Evolutionary conservation across 768 basidiomycete genomes (phyloP).

Genomic region (Kwoniella heveanensis): DNA sequence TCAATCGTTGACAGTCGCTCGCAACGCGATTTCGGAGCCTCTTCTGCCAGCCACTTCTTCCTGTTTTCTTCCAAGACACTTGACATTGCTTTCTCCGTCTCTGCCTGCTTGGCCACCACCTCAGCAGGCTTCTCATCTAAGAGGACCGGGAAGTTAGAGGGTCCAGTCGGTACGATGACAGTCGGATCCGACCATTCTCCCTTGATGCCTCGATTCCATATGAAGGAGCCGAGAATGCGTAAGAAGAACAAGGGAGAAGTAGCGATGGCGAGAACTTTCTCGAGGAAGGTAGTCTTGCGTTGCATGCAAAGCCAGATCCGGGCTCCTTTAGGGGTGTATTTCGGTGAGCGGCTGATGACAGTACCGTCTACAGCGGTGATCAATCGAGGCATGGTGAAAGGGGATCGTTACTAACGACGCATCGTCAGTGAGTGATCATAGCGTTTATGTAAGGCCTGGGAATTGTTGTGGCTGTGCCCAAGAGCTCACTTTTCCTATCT

Average conservation of each 20-base stretch:
- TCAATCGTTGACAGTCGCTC: background rate
- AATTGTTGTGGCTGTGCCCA: too few species aligned
- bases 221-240: background rate
- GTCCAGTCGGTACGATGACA: slow-evolving; percentile 2
- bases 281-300: background rate
- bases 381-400: background rate
- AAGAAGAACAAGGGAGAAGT: background rate
- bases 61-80: background rate
- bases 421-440: too few species aligned
- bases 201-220: background rate
- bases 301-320: slow-evolving; percentile 1
- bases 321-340: background rate
- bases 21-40: background rate
- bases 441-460: too few species aligned
- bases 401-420: too few species aligned
- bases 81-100: background rate
- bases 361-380: background rate
- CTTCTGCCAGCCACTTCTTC: background rate
- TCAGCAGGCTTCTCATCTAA: background rate
- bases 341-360: background rate
- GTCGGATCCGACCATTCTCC: background rate
- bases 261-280: background rate
- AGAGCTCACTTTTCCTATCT: too few species aligned
- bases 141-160: background rate
- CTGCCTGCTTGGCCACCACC: background rate